These are phyloP conservation scores for Colletotrichum liaoningense DNA, from an alignment of 2,329 filamentous ascomycete genomes.

Conservation along the genomic window DNA sequence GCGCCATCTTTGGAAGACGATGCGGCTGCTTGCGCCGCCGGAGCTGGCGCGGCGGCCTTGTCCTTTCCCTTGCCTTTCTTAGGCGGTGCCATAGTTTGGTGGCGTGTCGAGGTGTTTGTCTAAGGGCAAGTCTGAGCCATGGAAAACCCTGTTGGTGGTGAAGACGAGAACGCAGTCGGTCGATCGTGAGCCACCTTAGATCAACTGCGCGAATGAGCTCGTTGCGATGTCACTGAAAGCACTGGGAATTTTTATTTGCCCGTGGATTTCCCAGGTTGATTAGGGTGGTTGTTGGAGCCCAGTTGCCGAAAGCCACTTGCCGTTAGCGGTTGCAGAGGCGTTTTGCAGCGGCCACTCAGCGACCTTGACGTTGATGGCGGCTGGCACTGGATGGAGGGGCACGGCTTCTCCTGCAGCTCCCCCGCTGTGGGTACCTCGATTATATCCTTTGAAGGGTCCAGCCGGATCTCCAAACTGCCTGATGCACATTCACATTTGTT, in stretches of 20 bases:
- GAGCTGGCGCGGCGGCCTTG: slow-evolving; percentile 55
- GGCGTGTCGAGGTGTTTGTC: neutral
- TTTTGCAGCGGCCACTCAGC: slow-evolving; percentile 11
- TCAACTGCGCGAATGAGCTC: slow-evolving; percentile 3
- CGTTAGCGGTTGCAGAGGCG: slow-evolving; percentile 13
- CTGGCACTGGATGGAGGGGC: slow-evolving; percentile 1
- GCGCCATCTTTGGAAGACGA: slow-evolving; percentile 59
- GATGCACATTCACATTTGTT: neutral
- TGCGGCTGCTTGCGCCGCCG: slow-evolving; percentile 42
- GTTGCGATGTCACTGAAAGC: slow-evolving; percentile 2
- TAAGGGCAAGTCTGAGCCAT: slow-evolving; percentile 1
- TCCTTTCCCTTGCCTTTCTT: slow-evolving; percentile 50
- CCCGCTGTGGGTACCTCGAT: slow-evolving; percentile 4
- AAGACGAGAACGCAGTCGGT: neutral
- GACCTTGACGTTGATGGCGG: neutral
- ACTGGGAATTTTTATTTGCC: slow-evolving; percentile 23
- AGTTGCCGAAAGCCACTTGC: neutral
- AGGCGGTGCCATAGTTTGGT: slow-evolving; percentile 25
- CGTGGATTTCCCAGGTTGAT: neutral
- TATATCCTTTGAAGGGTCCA: neutral
- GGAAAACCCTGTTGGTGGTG: neutral
- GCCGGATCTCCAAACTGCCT: neutral
- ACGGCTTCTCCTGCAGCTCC: neutral
- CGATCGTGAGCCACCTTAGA: neutral
- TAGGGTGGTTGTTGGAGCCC: neutral